These are phyloP conservation scores for Puccinia novopanici DNA, from an alignment of 1,284 basidiomycete species.

Conservation along the genomic window DNA sequence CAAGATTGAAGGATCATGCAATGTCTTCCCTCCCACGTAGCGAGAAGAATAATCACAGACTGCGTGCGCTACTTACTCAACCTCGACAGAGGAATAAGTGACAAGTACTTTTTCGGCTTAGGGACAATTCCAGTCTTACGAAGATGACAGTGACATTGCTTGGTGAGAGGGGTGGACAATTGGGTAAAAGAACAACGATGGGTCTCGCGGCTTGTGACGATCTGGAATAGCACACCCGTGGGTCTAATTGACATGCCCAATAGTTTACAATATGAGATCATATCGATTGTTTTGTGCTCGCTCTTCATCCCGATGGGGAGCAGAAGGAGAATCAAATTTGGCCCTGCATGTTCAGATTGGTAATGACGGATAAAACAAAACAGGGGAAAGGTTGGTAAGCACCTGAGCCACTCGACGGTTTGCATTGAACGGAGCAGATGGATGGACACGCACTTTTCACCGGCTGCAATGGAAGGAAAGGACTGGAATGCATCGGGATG, in stretches of 20 bases:
- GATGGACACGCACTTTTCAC: constrained; percentile 74
- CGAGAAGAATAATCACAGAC: no score
- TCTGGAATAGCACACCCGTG: background rate
- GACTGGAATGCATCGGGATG: constrained; percentile 96
- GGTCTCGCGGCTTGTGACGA: background rate
- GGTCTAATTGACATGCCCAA: background rate
- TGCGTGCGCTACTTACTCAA: no score
- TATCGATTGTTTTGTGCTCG: constrained; percentile 29
- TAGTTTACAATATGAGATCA: constrained; percentile 31
- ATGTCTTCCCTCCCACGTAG: no score
- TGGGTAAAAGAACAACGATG: background rate
- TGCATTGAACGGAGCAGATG: background rate
- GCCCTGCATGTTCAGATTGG: constrained; percentile 10
- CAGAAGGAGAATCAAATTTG: constrained; percentile 49
- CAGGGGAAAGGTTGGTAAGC: background rate
- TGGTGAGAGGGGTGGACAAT: background rate
- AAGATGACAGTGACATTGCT: constrained; percentile 7
- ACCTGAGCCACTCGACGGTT: background rate
- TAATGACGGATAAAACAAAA: background rate
- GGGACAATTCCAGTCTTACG: background rate
- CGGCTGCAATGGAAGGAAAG: constrained; percentile 94
- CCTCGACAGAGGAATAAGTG: no score
- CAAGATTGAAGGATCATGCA: no score
- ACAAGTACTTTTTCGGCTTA: background rate
- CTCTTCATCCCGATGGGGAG: constrained; percentile 37